Base-by-base conservation (phyloP, 345 rosid species). In the Ceriops zippeliana region DNA sequence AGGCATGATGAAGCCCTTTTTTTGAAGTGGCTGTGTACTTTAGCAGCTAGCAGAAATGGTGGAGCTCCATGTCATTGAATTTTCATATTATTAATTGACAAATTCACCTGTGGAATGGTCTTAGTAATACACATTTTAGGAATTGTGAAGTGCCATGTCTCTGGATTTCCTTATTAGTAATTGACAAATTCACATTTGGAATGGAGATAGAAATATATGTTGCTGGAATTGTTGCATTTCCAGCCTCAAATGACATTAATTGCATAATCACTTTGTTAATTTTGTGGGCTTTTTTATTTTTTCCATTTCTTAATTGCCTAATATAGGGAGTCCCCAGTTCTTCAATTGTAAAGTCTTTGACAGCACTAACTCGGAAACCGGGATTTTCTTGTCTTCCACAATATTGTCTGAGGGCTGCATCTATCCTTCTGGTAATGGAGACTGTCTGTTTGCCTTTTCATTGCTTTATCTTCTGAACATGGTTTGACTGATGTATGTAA, bases 331-430 rank as follows among this genome's bases (percentile, higher is more conserved):
- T 86, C 61, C 80, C 81, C 19, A 97, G 93, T 52, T 74, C 86
- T 73, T 83, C 92, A 58, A 79, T 95, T 58, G 68, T 85, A 77
- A 85, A 80, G 69, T 82, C 86, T 22, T 79, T 95, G 87, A 52
- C 75, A 62, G 70, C 89, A 68, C 85, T 90, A 70, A 75, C 84
- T 21, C 79, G 84, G 80, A 92, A 84, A 77, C 88, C 92, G 37
- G 89, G 83, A 62, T 75, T 84, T 72, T 82, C 88, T 73, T 83
- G 88, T 53, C 77, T 92, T 74, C 93, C 99, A 5, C 93, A 82
- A 64, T 71, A 75, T 82, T 92, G 86, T 71, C 70, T 85, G 77
- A 86, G 83, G 72, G 97, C 97, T 79, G 99, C 89, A 81, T 87
- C 91, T 75, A 81, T 81, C 19, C 90, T 95, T 80, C 75, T 88